These are phyloP conservation scores for Lentinula raphanica DNA, from an alignment of 768 basidiomycete species.

Conservation along the genomic window DNA sequence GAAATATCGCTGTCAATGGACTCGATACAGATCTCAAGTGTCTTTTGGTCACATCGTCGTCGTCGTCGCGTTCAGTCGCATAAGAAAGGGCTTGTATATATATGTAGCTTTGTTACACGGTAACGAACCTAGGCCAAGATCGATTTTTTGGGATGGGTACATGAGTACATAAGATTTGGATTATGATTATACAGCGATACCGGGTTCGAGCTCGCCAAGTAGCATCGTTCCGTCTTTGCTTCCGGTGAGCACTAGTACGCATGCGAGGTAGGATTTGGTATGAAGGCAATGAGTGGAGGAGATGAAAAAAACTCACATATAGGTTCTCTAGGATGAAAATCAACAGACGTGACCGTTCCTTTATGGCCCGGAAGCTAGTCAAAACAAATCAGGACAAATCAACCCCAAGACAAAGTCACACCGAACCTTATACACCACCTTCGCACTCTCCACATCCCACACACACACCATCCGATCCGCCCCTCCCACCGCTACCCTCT, in stretches of 20 bases:
- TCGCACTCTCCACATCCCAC: slow-evolving; percentile 79
- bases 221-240: slow-evolving; percentile 94
- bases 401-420: slow-evolving; percentile 22
- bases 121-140: too few relatives aligned
- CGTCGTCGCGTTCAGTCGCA: too few relatives aligned
- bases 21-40: too few relatives aligned
- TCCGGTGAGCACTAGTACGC: slow-evolving; percentile 64
- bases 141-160: too few relatives aligned
- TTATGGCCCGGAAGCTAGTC: slow-evolving; percentile 84
- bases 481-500: slow-evolving; percentile 81
- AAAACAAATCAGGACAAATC: neutral
- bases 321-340: slow-evolving; percentile 94
- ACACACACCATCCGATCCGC: slow-evolving; percentile 84
- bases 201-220: slow-evolving; percentile 82
- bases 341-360: slow-evolving; percentile 92
- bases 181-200: slow-evolving; percentile 40
- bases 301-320: slow-evolving; percentile 51
- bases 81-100: too few relatives aligned
- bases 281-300: neutral
- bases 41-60: too few relatives aligned
- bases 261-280: neutral
- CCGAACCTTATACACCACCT: slow-evolving; percentile 79
- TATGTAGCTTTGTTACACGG: too few relatives aligned
- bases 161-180: too few relatives aligned
- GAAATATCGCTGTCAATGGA: too few relatives aligned